Conservation (phyloP, 352 stramenopile species). For the Pseudoperonospora humuli region DNA sequence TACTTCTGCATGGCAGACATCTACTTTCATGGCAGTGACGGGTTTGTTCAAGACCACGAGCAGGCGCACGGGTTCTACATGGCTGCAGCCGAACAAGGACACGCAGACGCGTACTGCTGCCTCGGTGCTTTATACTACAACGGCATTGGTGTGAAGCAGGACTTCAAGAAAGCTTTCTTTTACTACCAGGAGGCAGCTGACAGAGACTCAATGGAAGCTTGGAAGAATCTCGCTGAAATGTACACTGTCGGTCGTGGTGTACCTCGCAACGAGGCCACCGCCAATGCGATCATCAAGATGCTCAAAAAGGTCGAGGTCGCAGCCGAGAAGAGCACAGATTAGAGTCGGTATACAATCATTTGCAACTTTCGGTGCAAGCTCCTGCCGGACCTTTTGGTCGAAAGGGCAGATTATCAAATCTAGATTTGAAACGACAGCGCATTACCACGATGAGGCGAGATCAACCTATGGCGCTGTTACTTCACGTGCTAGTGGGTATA, state of each 20-base stretch:
- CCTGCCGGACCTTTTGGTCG: background rate
- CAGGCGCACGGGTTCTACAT: constrained; percentile 66
- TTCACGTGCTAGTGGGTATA: too few relatives aligned
- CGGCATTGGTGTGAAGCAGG: constrained; percentile 49
- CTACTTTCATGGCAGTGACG: constrained; percentile 77
- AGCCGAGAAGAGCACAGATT: constrained; percentile 6
- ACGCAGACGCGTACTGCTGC: constrained; percentile 68
- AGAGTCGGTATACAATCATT: constrained; percentile 1
- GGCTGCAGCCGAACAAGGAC: constrained; percentile 51
- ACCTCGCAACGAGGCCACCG: constrained; percentile 68
- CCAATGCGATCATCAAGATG: constrained; percentile 83
- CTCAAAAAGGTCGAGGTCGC: constrained; percentile 52
- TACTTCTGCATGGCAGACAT: constrained; percentile 84
- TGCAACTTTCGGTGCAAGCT: constrained; percentile 9
- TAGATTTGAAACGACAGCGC: too few relatives aligned
- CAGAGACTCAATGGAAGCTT: constrained; percentile 74
- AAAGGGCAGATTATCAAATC: constrained; percentile 29
- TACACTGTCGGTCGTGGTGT: constrained; percentile 70
- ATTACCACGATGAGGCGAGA: too few relatives aligned
- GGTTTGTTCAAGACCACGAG: constrained; percentile 62
- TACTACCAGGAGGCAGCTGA: constrained; percentile 85
- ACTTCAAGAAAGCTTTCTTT: constrained; percentile 75
- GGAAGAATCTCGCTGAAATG: constrained; percentile 87
- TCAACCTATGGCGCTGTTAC: too few relatives aligned
- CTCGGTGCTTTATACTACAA: constrained; percentile 80